Percentiles rank a stretch among this genome's conserved stretches.
Evolutionary conservation across 73 alveolate genomes (phyloP).

Genomic region (Tetrahymena borealis): DNA sequence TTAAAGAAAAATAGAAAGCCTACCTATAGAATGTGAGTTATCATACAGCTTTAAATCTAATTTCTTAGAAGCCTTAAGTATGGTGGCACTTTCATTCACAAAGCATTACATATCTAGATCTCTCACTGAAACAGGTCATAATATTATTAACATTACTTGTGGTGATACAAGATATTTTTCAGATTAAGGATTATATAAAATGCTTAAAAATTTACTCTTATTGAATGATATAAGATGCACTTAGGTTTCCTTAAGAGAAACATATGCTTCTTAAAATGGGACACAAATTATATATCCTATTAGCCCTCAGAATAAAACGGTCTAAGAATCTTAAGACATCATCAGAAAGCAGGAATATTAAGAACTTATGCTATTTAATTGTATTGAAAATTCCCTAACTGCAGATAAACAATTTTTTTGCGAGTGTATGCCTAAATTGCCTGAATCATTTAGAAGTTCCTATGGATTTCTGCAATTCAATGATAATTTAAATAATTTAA

Average conservation of each 20-base stretch:
- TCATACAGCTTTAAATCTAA: background rate
- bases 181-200: background rate
- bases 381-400: background rate
- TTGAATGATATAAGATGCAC: background rate
- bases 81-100: background rate
- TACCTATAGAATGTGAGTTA: background rate
- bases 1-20: background rate
- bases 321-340: background rate
- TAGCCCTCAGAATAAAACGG: background rate
- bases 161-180: background rate
- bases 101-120: background rate
- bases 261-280: background rate
- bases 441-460: background rate
- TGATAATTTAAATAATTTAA: background rate
- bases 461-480: background rate
- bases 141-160: background rate
- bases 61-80: background rate
- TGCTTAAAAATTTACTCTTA: background rate
- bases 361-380: background rate
- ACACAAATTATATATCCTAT: background rate
- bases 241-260: background rate
- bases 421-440: background rate
- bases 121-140: background rate
- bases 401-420: background rate
- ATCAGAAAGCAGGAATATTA: background rate